A percentile compares a stretch with the other conserved stretches of the same genome.
phyloP scores from a whole-genome alignment of 1,139 yeast genomes.

The Scheffersomyces illinoinensis region DNA sequence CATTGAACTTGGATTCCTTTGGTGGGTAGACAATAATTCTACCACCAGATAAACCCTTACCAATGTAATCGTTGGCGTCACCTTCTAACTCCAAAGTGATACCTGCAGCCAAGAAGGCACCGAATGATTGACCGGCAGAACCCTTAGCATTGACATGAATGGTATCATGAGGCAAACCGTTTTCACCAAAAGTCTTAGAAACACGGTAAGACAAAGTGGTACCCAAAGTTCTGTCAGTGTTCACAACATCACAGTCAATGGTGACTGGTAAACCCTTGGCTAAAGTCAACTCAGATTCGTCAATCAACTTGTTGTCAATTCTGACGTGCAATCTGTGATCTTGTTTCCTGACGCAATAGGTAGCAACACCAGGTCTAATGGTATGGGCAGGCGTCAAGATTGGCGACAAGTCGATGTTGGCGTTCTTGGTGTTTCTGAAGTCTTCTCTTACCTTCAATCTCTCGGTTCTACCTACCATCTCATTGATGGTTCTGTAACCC shows the following conservation, averaged over 20 bases:
- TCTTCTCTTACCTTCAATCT: slow-evolving; percentile 84
- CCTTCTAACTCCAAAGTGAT: slow-evolving; percentile 94
- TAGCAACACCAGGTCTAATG: slow-evolving; percentile 97
- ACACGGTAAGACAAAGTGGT: slow-evolving; percentile 92
- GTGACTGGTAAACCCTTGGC: slow-evolving; percentile 94
- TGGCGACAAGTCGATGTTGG: slow-evolving; percentile 88
- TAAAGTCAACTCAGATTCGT: slow-evolving; percentile 89
- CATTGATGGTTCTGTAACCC: slow-evolving; percentile 94
- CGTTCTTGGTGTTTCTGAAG: slow-evolving; percentile 83
- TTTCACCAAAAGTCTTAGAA: slow-evolving; percentile 89
- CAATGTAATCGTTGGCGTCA: slow-evolving; percentile 97
- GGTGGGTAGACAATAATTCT: slow-evolving; percentile 92
- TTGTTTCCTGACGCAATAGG: slow-evolving; percentile 89
- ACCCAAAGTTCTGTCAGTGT: slow-evolving; percentile 96
- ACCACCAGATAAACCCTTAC: slow-evolving; percentile 97
- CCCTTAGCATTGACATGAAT: slow-evolving; percentile 90
- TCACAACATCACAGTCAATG: slow-evolving; percentile 87
- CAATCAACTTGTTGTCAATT: slow-evolving; percentile 91
- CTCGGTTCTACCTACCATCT: slow-evolving; percentile 98
- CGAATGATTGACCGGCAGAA: slow-evolving; percentile 97
- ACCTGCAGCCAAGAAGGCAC: slow-evolving; percentile 97
- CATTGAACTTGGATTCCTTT: slow-evolving; percentile 75
- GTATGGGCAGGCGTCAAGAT: slow-evolving; percentile 95
- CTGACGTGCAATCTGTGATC: slow-evolving; percentile 92
- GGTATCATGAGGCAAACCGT: slow-evolving; percentile 93